A percentile compares a stretch with the other conserved stretches of the same genome.
Conservation (phyloP, 2,329 filamentous ascomycete species). For the Fusarium sp. region DNA sequence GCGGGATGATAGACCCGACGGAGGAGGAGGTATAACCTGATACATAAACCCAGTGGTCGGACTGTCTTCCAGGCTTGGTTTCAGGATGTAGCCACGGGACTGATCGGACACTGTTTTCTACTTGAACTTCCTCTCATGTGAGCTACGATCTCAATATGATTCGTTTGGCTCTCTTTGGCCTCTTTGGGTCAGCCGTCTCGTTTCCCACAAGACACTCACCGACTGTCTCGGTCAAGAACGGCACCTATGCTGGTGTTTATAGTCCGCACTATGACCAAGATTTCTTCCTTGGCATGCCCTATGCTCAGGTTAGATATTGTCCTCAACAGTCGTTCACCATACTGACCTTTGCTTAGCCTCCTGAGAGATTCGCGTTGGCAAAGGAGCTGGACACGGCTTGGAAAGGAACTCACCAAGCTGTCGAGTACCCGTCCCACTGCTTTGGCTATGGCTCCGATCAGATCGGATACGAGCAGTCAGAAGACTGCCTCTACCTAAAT, state of each 20-base stretch:
- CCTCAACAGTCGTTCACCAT: no score
- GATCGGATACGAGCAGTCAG: constrained; percentile 47
- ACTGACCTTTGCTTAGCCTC: constrained; percentile 21
- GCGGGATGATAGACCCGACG: background rate
- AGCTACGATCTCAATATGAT: background rate
- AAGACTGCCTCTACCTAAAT: constrained; percentile 73
- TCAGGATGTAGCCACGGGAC: background rate
- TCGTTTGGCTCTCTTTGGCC: background rate
- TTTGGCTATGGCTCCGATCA: constrained; percentile 60
- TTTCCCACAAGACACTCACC: background rate
- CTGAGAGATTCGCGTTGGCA: constrained; percentile 30
- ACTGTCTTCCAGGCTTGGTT: background rate
- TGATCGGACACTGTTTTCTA: background rate
- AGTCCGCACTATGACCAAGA: constrained; percentile 19
- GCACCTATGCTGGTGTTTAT: constrained; percentile 24
- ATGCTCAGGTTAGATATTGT: constrained; percentile 3
- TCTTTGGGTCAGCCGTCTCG: background rate
- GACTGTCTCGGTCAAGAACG: constrained; percentile 17
- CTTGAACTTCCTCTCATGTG: background rate
- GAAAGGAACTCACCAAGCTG: constrained; percentile 55
- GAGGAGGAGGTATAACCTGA: background rate
- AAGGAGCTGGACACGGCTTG: constrained; percentile 60
- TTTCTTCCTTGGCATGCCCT: constrained; percentile 24
- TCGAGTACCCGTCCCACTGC: constrained; percentile 59
- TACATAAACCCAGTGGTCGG: background rate